These are phyloP conservation scores for Sinapis alba DNA, from an alignment of 441 rosid genomes.

Conservation along the genomic window DNA sequence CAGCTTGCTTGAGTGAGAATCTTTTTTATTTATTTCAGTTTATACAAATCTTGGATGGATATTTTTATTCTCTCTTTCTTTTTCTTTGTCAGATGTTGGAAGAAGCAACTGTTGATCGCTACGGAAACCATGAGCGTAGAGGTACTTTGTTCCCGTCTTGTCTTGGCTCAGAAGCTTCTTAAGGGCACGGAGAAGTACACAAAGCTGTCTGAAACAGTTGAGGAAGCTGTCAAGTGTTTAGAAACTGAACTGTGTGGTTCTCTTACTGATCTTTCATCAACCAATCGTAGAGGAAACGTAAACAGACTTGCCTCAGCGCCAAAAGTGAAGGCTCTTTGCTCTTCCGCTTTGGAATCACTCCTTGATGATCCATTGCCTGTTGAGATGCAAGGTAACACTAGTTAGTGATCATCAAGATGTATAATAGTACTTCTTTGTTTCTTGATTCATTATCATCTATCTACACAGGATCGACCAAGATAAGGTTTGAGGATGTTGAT, in stretches of 20 bases:
- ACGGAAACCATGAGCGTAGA: constrained; percentile 44
- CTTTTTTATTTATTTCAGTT: background rate
- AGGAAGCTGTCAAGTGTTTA: constrained; percentile 38
- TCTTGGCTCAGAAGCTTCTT: constrained; percentile 45
- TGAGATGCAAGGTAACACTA: background rate
- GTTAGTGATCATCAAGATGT: background rate
- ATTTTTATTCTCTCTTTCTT: background rate
- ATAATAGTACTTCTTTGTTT: no score
- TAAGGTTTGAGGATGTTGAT: no score
- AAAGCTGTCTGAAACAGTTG: constrained; percentile 34
- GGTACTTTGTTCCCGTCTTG: constrained; percentile 41
- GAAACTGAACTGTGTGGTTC: constrained; percentile 44
- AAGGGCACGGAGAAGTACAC: constrained; percentile 40
- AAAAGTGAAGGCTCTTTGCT: constrained; percentile 46
- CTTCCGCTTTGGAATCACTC: constrained; percentile 42
- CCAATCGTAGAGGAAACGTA: constrained; percentile 45
- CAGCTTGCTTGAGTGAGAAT: constrained; percentile 36
- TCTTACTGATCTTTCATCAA: constrained; percentile 34
- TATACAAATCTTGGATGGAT: background rate
- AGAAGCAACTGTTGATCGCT: constrained; percentile 46
- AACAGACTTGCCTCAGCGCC: constrained; percentile 43
- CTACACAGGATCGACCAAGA: no score
- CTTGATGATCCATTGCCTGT: background rate
- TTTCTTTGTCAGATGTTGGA: constrained; percentile 35
- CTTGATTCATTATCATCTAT: no score